Evolutionary conservation across 2,329 filamentous ascomycete genomes (phyloP).

Genomic region (Colletotrichum salicis): DNA sequence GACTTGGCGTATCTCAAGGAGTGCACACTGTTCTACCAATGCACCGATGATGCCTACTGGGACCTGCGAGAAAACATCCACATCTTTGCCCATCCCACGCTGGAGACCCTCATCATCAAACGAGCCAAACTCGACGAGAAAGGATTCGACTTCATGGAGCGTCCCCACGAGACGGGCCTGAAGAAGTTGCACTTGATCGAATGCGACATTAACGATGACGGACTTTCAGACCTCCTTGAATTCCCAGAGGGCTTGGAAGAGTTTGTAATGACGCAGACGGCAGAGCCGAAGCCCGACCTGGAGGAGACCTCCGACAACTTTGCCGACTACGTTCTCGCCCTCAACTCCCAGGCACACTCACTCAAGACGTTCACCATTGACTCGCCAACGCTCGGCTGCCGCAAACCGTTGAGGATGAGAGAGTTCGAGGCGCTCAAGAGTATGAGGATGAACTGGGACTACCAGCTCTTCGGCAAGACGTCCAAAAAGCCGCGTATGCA

Average conservation of each 20-base stretch:
- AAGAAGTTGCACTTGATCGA: slow-evolving; percentile 57
- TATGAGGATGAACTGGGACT: slow-evolving; percentile 58
- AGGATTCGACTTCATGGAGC: slow-evolving; percentile 60
- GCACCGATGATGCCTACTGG: slow-evolving; percentile 57
- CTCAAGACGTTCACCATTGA: slow-evolving; percentile 58
- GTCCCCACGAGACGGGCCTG: slow-evolving; percentile 57
- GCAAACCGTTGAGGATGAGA: slow-evolving; percentile 54
- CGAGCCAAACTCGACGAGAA: slow-evolving; percentile 58
- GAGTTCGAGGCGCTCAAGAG: slow-evolving; percentile 54
- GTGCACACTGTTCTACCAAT: slow-evolving; percentile 60
- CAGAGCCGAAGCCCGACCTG: slow-evolving; percentile 51
- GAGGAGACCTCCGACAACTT: slow-evolving; percentile 60
- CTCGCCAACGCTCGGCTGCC: slow-evolving; percentile 51
- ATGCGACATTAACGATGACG: slow-evolving; percentile 60
- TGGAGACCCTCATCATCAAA: slow-evolving; percentile 57
- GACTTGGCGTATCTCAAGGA: slow-evolving; percentile 59
- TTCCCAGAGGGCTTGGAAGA: slow-evolving; percentile 57
- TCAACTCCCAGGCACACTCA: slow-evolving; percentile 53
- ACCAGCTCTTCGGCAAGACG: slow-evolving; percentile 58
- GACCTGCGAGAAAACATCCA: slow-evolving; percentile 63
- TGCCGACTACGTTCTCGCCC: slow-evolving; percentile 57
- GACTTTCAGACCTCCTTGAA: slow-evolving; percentile 50
- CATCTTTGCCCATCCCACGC: slow-evolving; percentile 60
- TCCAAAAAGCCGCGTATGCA: slow-evolving; percentile 57
- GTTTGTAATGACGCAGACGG: slow-evolving; percentile 58